phyloP scores from a whole-genome alignment of 345 rosid genomes.

The Gossypium arboreum region DNA sequence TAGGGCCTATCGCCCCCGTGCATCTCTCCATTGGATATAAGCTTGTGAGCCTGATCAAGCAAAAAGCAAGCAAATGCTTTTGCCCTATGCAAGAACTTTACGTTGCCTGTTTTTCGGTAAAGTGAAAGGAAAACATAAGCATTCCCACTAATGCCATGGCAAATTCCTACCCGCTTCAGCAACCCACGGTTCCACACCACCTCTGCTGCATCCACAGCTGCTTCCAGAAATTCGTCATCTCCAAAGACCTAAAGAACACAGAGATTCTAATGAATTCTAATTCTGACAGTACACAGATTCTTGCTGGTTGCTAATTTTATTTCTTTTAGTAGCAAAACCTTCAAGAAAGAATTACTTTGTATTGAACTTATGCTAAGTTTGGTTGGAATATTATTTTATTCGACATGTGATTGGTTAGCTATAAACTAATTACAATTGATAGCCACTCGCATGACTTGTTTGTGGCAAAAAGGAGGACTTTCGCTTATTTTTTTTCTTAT shows the following conservation, averaged over 20 bases:
- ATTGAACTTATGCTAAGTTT: neutral
- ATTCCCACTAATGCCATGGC: constrained; percentile 73
- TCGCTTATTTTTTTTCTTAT: too few species aligned
- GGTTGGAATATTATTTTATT: too few species aligned
- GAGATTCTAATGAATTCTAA: neutral
- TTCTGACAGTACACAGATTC: neutral
- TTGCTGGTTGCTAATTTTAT: neutral
- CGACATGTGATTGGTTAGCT: too few species aligned
- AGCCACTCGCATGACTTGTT: too few species aligned
- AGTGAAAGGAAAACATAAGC: constrained; percentile 57
- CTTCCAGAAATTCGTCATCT: constrained; percentile 52
- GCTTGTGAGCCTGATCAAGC: constrained; percentile 49
- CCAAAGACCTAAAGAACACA: constrained; percentile 44
- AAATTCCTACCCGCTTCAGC: constrained; percentile 66
- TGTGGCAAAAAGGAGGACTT: too few species aligned
- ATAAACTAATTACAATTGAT: too few species aligned
- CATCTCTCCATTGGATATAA: constrained; percentile 55
- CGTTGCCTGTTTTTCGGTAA: constrained; percentile 47
- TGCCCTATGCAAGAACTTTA: constrained; percentile 48
- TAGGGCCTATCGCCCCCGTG: constrained; percentile 60
- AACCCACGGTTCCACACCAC: constrained; percentile 68
- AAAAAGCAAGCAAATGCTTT: constrained; percentile 68
- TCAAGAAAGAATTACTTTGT: neutral
- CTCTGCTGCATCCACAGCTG: constrained; percentile 53
- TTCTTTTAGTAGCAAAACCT: neutral